Conservation (phyloP, 805 yeast species). For the Danielozyma ontarioensis region DNA sequence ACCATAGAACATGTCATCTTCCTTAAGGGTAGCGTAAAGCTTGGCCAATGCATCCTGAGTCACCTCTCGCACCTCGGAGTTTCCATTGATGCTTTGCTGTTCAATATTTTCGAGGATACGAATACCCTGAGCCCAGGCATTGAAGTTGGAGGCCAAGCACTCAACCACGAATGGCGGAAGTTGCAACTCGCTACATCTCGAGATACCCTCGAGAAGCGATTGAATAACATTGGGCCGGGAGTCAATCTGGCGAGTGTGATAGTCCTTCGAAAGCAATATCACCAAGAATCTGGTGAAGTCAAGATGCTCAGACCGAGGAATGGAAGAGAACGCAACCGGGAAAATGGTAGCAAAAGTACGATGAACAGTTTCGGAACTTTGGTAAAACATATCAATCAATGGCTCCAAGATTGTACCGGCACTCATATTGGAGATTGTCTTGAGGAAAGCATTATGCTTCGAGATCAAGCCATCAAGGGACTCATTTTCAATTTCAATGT, state of each 20-base stretch:
- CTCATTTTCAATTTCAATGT: conserved; percentile 19
- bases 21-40: conserved; percentile 81
- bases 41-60: conserved; percentile 89
- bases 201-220: conserved; percentile 78
- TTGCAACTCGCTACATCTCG: conserved; percentile 64
- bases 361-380: conserved; percentile 74
- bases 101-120: conserved; percentile 74
- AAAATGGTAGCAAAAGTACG: conserved; percentile 79
- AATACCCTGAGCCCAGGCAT: conserved; percentile 88
- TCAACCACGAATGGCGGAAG: conserved; percentile 93
- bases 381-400: conserved; percentile 73
- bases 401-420: conserved; percentile 67
- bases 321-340: conserved; percentile 71
- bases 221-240: conserved; percentile 83
- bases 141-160: conserved; percentile 78
- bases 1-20: conserved; percentile 96
- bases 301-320: conserved; percentile 73
- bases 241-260: conserved; percentile 86
- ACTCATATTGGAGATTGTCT: conserved; percentile 24
- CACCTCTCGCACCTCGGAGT: conserved; percentile 71
- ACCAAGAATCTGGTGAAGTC: conserved; percentile 83
- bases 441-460: conserved; percentile 26
- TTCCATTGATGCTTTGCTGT: conserved; percentile 53
- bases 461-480: conserved; percentile 16
- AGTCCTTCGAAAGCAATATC: conserved; percentile 78